Base-by-base conservation (phyloP, 257 asterid species). In the Henckelia pumila region DNA sequence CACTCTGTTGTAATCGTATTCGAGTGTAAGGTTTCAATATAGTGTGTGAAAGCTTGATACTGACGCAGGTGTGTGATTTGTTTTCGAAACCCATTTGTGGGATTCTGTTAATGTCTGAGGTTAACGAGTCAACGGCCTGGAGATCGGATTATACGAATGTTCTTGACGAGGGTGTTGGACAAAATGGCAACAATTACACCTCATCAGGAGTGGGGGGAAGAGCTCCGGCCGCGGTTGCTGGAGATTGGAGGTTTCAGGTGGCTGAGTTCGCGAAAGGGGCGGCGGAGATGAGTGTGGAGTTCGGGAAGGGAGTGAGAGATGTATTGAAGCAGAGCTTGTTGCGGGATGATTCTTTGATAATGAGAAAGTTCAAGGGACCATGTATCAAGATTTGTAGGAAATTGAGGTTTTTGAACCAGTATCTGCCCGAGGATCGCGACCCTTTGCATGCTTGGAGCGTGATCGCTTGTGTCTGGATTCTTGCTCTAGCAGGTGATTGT, bases 371-470 rank as follows among this genome's bases (percentile, higher is more conserved):
- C 29, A 73, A 83, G 84, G 88, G 81, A 24, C 99, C 96, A 11
- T 86, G 91, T 37, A 63, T 8, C 55, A 84, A 56, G 29, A 56
- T 83, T 24, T 70, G 78, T 44, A 61, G 69, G 70, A 88, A 78
- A 67, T 78, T 94, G 83, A 84, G 84, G 62, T 88, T 91, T 66
- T 57, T 94, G 80, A 94, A 94, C 67, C 87, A 84, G 35, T 88
- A 85, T 68, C 72, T 94, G 67, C 99, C 99, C 1, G 99, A 94
- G 71, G 99, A 94, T 88, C 99, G 99, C 29, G 99, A 94, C 85
- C 99, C 99, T 22, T 73, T 81, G 58, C 89, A 86, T 70, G 80
- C 91, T 24, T 93, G 97, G 99, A 76, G 76, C 53, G 88, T 91
- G n/a, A 83, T 93, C 35, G 70, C 80, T 57, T 76, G 76, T 23